These are phyloP conservation scores for Fusarium avenaceum DNA, from an alignment of 2,329 filamentous ascomycete genomes.

Conservation along the genomic window DNA sequence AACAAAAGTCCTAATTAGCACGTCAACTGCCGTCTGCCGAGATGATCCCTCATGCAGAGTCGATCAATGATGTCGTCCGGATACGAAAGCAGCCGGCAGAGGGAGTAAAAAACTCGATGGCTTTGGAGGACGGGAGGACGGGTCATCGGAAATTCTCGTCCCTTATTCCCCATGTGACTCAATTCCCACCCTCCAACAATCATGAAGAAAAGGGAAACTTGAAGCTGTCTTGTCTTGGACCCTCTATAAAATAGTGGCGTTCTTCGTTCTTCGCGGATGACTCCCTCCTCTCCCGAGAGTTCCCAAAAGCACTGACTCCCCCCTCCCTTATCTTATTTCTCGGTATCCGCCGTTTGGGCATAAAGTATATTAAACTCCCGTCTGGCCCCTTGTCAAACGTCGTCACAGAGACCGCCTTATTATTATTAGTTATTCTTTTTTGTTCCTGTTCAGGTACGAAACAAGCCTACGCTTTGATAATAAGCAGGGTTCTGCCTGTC, in stretches of 20 bases:
- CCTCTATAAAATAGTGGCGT: slow-evolving; percentile 23
- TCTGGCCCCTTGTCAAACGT: not conserved
- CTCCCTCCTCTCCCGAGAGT: not conserved
- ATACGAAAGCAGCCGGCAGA: not conserved
- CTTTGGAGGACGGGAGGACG: not conserved
- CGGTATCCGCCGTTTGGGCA: slow-evolving; percentile 34
- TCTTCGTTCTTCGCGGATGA: slow-evolving; percentile 33
- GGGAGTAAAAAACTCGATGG: not conserved
- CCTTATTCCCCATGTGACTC: slow-evolving; percentile 39
- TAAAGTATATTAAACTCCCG: not conserved
- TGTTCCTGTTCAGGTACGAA: not conserved
- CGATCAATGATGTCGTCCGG: slow-evolving; percentile 19
- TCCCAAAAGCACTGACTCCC: not conserved
- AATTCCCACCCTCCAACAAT: slow-evolving; percentile 10
- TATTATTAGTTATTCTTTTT: not conserved
- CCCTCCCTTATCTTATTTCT: slow-evolving; percentile 1
- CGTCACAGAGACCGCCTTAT: not conserved
- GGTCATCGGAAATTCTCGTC: not conserved
- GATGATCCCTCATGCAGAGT: slow-evolving; percentile 15
- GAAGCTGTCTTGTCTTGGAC: slow-evolving; percentile 14
- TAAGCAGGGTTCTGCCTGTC: slow-evolving; percentile 39
- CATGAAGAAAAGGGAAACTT: not conserved
- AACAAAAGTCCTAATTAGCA: slow-evolving; percentile 7
- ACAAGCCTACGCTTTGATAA: slow-evolving; percentile 21
- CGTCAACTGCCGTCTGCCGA: slow-evolving; percentile 38